A percentile compares a stretch with the other conserved stretches of the same genome.
phyloP scores from a whole-genome alignment of 1,284 basidiomycete species.

The Earliella scabrosa region DNA sequence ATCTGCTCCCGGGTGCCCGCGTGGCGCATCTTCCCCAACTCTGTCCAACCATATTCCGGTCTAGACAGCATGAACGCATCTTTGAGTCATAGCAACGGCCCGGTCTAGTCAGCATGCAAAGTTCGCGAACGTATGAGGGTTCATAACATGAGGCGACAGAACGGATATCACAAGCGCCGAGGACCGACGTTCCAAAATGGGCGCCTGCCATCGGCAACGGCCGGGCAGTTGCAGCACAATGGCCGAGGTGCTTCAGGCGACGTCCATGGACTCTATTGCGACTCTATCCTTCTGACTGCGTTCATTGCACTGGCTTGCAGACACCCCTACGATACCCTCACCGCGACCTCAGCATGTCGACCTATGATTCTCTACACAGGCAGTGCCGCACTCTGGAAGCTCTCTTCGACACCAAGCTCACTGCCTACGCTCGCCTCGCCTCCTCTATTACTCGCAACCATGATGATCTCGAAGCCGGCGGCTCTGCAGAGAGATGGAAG shows the following conservation, averaged over 20 bases:
- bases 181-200: no score
- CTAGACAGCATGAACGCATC: constrained; percentile 4
- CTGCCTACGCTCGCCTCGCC: constrained; percentile 86
- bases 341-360: constrained; percentile 56
- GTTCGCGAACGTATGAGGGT: not conserved
- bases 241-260: not conserved
- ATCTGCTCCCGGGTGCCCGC: no score
- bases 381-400: constrained; percentile 92
- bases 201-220: not conserved
- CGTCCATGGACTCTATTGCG: not conserved
- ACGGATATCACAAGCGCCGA: no score
- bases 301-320: not conserved
- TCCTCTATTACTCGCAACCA: constrained; percentile 66
- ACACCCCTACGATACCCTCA: not conserved
- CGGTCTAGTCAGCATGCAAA: not conserved
- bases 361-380: constrained; percentile 79
- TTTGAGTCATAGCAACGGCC: not conserved
- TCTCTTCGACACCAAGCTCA: constrained; percentile 89
- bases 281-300: not conserved
- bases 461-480: constrained; percentile 73
- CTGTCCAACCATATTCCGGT: not conserved
- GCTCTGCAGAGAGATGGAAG: constrained; percentile 72
- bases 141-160: no score
- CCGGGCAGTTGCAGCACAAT: not conserved
- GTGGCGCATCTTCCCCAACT: no score